Percentiles rank a stretch among this genome's conserved stretches.
Conservation (phyloP, 2,329 filamentous ascomycete species). For the Reticulascus tulasneorum region DNA sequence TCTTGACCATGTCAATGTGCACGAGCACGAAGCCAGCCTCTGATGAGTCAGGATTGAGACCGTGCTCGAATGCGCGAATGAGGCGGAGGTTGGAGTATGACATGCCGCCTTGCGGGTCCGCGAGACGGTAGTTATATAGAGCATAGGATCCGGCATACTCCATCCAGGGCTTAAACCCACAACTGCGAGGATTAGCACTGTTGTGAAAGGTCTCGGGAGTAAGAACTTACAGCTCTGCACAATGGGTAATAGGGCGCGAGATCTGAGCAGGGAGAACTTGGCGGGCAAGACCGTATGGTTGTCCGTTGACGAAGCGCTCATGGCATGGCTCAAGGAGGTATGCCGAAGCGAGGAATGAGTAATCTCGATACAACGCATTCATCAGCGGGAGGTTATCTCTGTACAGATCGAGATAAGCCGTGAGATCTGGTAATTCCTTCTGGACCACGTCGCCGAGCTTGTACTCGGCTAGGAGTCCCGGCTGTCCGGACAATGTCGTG, state of each 20-base stretch:
- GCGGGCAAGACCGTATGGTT: slow-evolving; percentile 74
- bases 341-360: slow-evolving; percentile 83
- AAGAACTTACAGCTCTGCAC: slow-evolving; percentile 76
- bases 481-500: slow-evolving; percentile 65
- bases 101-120: slow-evolving; percentile 52
- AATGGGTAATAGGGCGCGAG: slow-evolving; percentile 76
- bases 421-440: slow-evolving; percentile 73
- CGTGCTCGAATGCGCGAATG: slow-evolving; percentile 86
- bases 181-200: neutral
- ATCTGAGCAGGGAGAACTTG: slow-evolving; percentile 70
- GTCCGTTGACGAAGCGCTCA: slow-evolving; percentile 64
- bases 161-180: slow-evolving; percentile 87
- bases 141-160: slow-evolving; percentile 71
- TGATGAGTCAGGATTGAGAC: slow-evolving; percentile 79
- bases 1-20: slow-evolving; percentile 91
- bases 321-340: slow-evolving; percentile 92
- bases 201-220: neutral
- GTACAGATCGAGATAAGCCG: slow-evolving; percentile 67
- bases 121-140: slow-evolving; percentile 63
- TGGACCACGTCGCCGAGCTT: slow-evolving; percentile 72
- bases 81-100: slow-evolving; percentile 70
- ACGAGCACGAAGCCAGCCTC: slow-evolving; percentile 96
- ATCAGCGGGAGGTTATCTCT: slow-evolving; percentile 70
- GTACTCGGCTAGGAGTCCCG: slow-evolving; percentile 72
- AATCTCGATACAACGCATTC: slow-evolving; percentile 87